Base-by-base conservation (phyloP, 75 land plant species). In the Pinus taeda region DNA sequence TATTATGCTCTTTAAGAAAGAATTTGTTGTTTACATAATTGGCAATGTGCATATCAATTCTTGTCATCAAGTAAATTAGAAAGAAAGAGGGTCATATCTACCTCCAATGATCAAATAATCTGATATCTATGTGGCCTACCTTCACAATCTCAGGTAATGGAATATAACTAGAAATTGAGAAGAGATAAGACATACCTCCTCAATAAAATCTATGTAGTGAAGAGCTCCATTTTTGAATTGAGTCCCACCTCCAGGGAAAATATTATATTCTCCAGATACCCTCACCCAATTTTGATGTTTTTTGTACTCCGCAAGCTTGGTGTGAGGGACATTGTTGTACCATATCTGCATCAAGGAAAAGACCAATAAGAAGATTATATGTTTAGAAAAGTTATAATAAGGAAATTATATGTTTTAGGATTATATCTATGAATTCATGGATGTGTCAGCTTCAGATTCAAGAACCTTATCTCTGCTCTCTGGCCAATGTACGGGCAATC, bases 201-300 rank as follows among this genome's bases (percentile, higher is more conserved):
- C 85, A 20, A 92, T 76, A 73, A 84, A 92, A 14, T 86, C 85
- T 70, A 92, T 92, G 61, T 92, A 92, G n/a, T 88, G 93, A 37
- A 81, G 65, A 62, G 93, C 94, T 21, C 94, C 94, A 69, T 90
- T 74, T 85, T 88, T 91, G 75, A 90, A 92, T 74, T 92, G 94
- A 14, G 94, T 92, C 24, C 94, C 94, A 74, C 94, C 93, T 58
- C 94, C 94, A 69, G 94, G 94, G 64, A 92, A 92, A 14, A 82
- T 78, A 33, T 86, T 83, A 75, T 83, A 71, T 42, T 90, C 94
- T 22, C 90, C 94, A 57, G 79, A 39, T 15, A 79, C 87, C 55
- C 77, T 88, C 80, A 92, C 93, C 94, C 94, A 92, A 62, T 92
- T 90, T 74, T 92, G 94, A 75, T 84, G 89, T 70, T 83, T 80